phyloP scores from a whole-genome alignment of 371 early-diverging fungal genomes.

The Mucor mucedo region DNA sequence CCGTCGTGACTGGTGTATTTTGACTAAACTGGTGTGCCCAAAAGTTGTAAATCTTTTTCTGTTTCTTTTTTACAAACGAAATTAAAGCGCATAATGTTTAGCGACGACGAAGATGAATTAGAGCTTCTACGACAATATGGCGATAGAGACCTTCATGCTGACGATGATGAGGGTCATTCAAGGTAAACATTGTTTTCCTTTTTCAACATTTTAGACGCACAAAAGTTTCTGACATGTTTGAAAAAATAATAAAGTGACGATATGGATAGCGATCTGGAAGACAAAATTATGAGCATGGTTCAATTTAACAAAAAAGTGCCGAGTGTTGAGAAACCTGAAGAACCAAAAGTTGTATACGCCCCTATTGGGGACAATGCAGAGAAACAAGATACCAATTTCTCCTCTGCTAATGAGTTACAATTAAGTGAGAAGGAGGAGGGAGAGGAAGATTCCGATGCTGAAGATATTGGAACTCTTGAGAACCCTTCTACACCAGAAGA shows the following conservation, averaged over 20 bases:
- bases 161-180: conserved; percentile 11
- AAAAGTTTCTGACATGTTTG: background rate
- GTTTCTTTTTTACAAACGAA: background rate
- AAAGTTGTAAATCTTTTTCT: background rate
- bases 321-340: background rate
- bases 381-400: background rate
- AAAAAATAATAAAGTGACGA: conserved; percentile 24
- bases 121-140: conserved; percentile 29
- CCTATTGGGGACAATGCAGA: background rate
- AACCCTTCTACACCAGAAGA: background rate
- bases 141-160: conserved; percentile 10
- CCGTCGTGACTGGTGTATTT: background rate
- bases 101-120: conserved; percentile 30
- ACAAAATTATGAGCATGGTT: conserved; percentile 31
- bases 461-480: background rate
- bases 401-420: conserved; percentile 5
- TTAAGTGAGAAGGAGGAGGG: background rate
- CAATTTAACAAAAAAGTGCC: conserved; percentile 18
- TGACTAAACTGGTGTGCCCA: background rate
- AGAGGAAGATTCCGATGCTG: background rate
- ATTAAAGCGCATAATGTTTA: conserved; percentile 16
- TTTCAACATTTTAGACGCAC: background rate
- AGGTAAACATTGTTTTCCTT: conserved; percentile 15
- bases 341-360: conserved; percentile 11
- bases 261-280: conserved; percentile 36